Percentiles rank a stretch among this genome's conserved stretches.
Conservation (phyloP, 371 early-diverging fungal species). For the Rhizopus microsporus region DNA sequence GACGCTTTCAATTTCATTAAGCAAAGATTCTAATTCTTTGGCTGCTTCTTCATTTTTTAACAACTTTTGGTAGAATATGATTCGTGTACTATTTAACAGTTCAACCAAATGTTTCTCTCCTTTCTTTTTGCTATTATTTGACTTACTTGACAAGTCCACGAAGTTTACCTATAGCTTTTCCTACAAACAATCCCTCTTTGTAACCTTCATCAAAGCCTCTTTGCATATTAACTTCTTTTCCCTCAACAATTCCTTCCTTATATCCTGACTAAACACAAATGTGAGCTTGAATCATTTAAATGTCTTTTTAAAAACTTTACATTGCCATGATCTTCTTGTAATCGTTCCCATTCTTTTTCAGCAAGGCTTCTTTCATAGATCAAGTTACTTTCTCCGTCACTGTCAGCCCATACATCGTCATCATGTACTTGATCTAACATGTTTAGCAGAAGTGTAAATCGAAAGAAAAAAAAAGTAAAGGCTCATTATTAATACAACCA, state of each 20-base stretch:
- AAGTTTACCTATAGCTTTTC: conserved; percentile 48
- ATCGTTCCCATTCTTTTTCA: conserved; percentile 54
- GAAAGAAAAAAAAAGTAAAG: conserved; percentile 2
- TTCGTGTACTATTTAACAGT: conserved; percentile 24
- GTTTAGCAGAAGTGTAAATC: neutral
- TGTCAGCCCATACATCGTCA: conserved; percentile 56
- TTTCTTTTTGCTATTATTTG: no score
- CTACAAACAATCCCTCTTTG: conserved; percentile 47
- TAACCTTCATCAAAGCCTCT: conserved; percentile 65
- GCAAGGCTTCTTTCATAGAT: conserved; percentile 52
- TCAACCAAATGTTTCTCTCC: no score
- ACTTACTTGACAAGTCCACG: conserved; percentile 55
- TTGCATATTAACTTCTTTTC: conserved; percentile 65
- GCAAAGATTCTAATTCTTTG: conserved; percentile 21
- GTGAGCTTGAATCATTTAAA: neutral
- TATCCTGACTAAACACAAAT: conserved; percentile 53
- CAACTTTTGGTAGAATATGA: conserved; percentile 33
- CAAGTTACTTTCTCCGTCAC: conserved; percentile 30
- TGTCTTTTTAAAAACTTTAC: conserved; percentile 28
- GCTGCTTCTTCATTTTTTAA: conserved; percentile 25
- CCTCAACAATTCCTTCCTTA: conserved; percentile 65
- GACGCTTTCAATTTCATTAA: conserved; percentile 34
- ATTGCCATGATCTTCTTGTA: conserved; percentile 61
- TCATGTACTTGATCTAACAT: conserved; percentile 1
- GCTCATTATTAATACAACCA: neutral